Evolutionary conservation across 2,329 filamentous ascomycete genomes (phyloP).

Genomic region (Talaromyces sp.): DNA sequence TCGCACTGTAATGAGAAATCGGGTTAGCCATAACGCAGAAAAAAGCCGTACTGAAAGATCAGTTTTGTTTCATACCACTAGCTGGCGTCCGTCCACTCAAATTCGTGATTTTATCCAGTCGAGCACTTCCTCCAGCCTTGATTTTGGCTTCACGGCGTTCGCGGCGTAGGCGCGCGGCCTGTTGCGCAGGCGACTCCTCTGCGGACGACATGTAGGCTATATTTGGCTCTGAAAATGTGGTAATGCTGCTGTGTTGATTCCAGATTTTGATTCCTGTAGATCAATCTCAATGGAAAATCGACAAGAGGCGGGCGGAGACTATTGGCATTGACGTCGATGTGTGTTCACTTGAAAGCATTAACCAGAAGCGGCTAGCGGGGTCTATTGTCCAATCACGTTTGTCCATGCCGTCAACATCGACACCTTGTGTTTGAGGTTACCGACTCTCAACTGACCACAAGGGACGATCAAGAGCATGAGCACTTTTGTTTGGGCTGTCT

Average conservation of each 20-base stretch:
- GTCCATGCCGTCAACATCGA: neutral
- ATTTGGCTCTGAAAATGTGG: too few relatives aligned
- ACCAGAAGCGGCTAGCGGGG: neutral
- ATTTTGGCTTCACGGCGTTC: constrained; percentile 62
- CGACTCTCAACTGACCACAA: neutral
- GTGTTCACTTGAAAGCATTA: neutral
- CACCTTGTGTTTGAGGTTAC: neutral
- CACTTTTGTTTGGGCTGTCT: neutral
- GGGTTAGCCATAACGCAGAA: neutral
- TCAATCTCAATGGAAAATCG: too few relatives aligned
- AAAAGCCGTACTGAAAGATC: constrained; percentile 3
- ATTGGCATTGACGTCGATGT: neutral
- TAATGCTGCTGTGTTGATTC: neutral
- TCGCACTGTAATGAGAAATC: constrained; percentile 1
- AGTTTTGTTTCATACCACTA: constrained; percentile 25
- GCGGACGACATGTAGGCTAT: constrained; percentile 27
- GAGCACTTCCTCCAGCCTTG: constrained; percentile 51
- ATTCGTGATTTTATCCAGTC: constrained; percentile 58
- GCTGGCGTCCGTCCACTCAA: constrained; percentile 50
- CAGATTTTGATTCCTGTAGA: neutral
- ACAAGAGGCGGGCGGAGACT: too few relatives aligned
- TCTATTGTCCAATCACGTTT: neutral
- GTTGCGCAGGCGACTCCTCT: constrained; percentile 45
- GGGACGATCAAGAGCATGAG: neutral
- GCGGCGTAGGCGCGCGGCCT: constrained; percentile 55